Conservation (phyloP, 2,329 filamentous ascomycete species). For the Fusarium palustre region DNA sequence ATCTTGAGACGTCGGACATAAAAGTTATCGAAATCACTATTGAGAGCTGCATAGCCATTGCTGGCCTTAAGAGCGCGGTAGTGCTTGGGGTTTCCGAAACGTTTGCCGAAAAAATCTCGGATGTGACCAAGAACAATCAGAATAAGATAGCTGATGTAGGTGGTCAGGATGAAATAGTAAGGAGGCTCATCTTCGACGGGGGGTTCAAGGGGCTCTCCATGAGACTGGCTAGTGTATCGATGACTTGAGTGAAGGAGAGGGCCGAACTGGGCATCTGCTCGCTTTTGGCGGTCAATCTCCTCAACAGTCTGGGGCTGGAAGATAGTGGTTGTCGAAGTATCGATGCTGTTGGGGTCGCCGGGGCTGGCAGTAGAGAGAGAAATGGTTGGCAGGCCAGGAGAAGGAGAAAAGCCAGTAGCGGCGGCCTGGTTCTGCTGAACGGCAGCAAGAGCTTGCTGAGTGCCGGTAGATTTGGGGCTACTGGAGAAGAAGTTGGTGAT, state of each 20-base stretch:
- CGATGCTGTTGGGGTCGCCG: slow-evolving; percentile 77
- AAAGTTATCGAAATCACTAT: slow-evolving; percentile 99
- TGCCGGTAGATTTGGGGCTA: slow-evolving; percentile 77
- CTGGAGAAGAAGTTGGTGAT: slow-evolving; percentile 86
- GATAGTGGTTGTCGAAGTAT: slow-evolving; percentile 79
- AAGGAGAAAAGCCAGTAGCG: slow-evolving; percentile 73
- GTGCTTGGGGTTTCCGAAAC: slow-evolving; percentile 83
- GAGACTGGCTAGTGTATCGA: slow-evolving; percentile 88
- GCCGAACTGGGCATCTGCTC: slow-evolving; percentile 90
- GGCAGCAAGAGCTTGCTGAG: slow-evolving; percentile 75
- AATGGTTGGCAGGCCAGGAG: slow-evolving; percentile 87
- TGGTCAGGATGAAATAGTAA: slow-evolving; percentile 96
- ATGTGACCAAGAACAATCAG: slow-evolving; percentile 96
- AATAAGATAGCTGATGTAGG: slow-evolving; percentile 97
- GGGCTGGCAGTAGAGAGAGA: slow-evolving; percentile 88
- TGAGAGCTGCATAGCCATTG: slow-evolving; percentile 93
- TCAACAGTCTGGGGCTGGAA: slow-evolving; percentile 90
- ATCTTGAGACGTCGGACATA: slow-evolving; percentile 93
- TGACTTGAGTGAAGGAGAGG: slow-evolving; percentile 84
- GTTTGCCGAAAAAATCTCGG: slow-evolving; percentile 97
- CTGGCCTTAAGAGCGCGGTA: slow-evolving; percentile 85
- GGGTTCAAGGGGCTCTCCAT: slow-evolving; percentile 81
- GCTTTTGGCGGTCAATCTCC: slow-evolving; percentile 80
- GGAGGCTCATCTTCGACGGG: slow-evolving; percentile 95
- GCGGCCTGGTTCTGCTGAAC: slow-evolving; percentile 68